Evolutionary conservation across 441 rosid genomes (phyloP).

Genomic region (Gossypium aridum): DNA sequence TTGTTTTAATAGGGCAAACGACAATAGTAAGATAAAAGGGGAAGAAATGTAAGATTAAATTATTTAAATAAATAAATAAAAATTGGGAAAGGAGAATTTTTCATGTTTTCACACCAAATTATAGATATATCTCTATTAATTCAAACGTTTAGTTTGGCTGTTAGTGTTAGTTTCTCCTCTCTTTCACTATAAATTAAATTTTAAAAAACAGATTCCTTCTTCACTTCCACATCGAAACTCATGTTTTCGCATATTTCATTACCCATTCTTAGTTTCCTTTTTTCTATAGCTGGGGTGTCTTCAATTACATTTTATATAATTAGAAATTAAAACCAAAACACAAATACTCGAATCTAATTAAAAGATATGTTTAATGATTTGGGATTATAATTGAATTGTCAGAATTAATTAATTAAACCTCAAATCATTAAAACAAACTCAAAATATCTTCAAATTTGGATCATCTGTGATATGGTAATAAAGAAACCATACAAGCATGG

Average conservation of each 20-base stretch:
- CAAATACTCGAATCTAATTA: background rate
- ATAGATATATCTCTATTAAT: background rate
- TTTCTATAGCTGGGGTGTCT: background rate
- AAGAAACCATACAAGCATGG: background rate
- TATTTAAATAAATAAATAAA: background rate
- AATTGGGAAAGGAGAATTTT: background rate
- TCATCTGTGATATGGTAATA: background rate
- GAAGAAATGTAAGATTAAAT: background rate
- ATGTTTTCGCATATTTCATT: background rate
- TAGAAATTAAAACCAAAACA: no score
- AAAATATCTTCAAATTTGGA: background rate
- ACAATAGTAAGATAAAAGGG: no score
- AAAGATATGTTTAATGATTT: background rate
- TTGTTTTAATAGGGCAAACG: no score
- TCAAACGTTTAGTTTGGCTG: background rate
- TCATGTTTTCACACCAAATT: background rate
- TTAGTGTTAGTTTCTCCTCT: background rate
- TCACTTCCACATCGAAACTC: background rate
- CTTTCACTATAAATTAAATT: background rate
- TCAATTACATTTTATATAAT: background rate
- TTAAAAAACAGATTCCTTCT: background rate
- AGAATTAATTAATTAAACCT: background rate
- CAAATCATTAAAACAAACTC: background rate
- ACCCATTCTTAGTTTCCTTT: background rate
- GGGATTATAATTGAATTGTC: no score